Percentiles rank a stretch among this genome's conserved stretches.
These are phyloP conservation scores for Chrysoporthe deuterocubensis DNA, from an alignment of 2,329 filamentous ascomycete species.

Conservation along the genomic window DNA sequence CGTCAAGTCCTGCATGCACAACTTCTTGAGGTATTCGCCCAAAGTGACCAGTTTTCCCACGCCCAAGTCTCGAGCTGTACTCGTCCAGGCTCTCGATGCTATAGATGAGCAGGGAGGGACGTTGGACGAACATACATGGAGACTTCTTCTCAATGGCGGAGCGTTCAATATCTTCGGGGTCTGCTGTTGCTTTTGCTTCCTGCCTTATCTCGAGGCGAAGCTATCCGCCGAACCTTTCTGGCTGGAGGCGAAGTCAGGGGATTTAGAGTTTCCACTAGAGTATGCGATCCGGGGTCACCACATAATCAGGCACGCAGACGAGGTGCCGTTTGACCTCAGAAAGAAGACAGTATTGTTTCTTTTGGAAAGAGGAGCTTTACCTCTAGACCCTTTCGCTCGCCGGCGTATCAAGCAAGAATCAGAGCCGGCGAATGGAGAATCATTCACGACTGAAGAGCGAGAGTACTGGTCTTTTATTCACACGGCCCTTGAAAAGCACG, in stretches of 20 bases:
- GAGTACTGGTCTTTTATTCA: too few relatives aligned
- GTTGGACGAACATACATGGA: not conserved
- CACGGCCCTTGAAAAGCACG: too few relatives aligned
- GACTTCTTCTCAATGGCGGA: not conserved
- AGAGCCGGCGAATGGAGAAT: too few relatives aligned
- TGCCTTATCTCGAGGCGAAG: not conserved
- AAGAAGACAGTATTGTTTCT: not conserved
- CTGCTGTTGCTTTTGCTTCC: not conserved
- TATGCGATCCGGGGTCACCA: not conserved
- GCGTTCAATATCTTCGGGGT: not conserved
- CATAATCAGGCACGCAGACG: accelerated
- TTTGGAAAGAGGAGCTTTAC: not conserved
- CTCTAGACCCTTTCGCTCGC: not conserved
- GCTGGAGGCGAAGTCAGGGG: not conserved
- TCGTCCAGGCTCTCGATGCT: not conserved
- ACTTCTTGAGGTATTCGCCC: not conserved
- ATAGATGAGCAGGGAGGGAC: not conserved
- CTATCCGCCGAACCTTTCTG: not conserved
- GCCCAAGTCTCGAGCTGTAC: not conserved
- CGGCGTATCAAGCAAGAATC: too few relatives aligned
- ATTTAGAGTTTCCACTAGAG: not conserved
- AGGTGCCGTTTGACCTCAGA: not conserved
- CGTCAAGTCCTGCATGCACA: not conserved
- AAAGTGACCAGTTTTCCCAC: not conserved
- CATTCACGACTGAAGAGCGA: too few relatives aligned